Evolutionary conservation across 495 filamentous ascomycete genomes (phyloP).

Genomic region (Penicillium flavigenum): DNA sequence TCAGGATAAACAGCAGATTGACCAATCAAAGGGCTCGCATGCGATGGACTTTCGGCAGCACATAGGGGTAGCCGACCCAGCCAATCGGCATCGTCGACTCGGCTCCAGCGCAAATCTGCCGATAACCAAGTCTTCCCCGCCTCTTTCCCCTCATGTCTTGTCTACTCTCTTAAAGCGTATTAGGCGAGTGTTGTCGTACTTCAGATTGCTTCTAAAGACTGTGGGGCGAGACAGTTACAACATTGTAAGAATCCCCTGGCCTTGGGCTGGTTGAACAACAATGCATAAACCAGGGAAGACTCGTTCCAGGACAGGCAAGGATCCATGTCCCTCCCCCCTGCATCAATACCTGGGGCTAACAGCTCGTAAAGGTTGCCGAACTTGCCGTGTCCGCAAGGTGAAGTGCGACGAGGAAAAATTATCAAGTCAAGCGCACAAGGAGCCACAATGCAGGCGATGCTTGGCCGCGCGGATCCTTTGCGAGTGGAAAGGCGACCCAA

Average conservation of each 20-base stretch:
- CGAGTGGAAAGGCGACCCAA: slow-evolving; percentile 35
- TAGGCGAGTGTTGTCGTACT: background rate
- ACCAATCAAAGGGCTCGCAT: background rate
- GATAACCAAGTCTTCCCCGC: background rate
- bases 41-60: background rate
- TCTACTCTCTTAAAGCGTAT: background rate
- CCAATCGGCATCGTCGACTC: slow-evolving; percentile 26
- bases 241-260: slow-evolving; percentile 3
- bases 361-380: slow-evolving; percentile 29
- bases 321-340: slow-evolving; percentile 18
- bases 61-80: slow-evolving; percentile 24
- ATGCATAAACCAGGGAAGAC: slow-evolving; percentile 33
- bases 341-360: background rate
- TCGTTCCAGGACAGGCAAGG: slow-evolving; percentile 37
- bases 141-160: slow-evolving; percentile 15
- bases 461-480: slow-evolving; percentile 28
- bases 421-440: slow-evolving; percentile 20
- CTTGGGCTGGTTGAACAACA: background rate
- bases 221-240: slow-evolving; percentile 1
- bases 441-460: slow-evolving; percentile 36
- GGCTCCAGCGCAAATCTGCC: slow-evolving; percentile 8
- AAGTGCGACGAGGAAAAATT: slow-evolving; percentile 41
- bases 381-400: slow-evolving; percentile 38
- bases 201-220: background rate
- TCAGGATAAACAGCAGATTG: background rate